These are phyloP conservation scores for Suillus clintonianus DNA, from an alignment of 768 basidiomycete species.

Conservation along the genomic window DNA sequence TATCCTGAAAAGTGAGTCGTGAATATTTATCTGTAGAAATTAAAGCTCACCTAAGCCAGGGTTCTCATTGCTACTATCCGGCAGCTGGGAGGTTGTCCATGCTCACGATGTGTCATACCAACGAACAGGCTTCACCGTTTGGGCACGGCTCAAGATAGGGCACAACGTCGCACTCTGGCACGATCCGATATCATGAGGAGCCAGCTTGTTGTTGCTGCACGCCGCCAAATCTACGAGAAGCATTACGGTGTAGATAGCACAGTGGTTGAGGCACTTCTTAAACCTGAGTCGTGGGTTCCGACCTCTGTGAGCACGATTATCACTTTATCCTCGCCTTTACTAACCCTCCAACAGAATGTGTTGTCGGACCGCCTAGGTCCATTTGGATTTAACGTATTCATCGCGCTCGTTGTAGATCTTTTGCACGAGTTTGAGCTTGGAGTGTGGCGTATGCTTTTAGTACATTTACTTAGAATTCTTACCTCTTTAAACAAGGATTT, in stretches of 20 bases:
- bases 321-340: not conserved
- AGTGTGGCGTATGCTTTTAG: slow-evolving; percentile 29
- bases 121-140: too few relatives aligned
- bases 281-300: slow-evolving; percentile 18
- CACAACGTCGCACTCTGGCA: too few relatives aligned
- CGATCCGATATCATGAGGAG: not conserved
- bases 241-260: slow-evolving; percentile 25
- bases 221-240: slow-evolving; percentile 12
- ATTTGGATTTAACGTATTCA: slow-evolving; percentile 22
- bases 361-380: slow-evolving; percentile 27
- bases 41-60: too few relatives aligned
- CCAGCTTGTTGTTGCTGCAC: not conserved
- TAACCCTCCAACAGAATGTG: slow-evolving; percentile 31
- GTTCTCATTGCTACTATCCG: too few relatives aligned
- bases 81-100: too few relatives aligned
- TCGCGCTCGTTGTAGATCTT: slow-evolving; percentile 31
- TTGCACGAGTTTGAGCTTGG: slow-evolving; percentile 24
- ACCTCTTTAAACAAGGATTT: too few relatives aligned
- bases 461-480: too few relatives aligned
- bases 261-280: slow-evolving; percentile 28
- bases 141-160: too few relatives aligned
- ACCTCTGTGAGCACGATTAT: slow-evolving; percentile 7
- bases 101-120: too few relatives aligned
- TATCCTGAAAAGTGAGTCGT: too few relatives aligned
- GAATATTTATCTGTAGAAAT: too few relatives aligned